Base-by-base conservation (phyloP, 441 rosid species). In the Gossypium aridum region DNA sequence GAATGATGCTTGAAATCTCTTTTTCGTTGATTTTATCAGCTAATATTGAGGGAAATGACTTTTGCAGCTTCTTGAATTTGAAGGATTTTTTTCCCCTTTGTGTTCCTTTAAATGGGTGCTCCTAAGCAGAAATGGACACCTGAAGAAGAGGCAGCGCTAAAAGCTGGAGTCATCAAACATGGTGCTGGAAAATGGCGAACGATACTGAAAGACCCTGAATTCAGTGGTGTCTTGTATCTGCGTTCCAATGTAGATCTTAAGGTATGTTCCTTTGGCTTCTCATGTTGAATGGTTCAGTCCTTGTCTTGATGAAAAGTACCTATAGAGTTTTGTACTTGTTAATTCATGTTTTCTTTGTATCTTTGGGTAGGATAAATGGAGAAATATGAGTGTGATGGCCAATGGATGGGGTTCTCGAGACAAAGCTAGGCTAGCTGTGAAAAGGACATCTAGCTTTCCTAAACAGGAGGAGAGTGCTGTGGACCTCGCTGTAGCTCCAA, bases 151-250 rank as follows among this genome's bases (percentile, higher is more conserved):
- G 90, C 91, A 7, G 98, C 99, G 28, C 65, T 96, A 6, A 96
- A 89, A 86, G 90, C 98, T 72, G 98, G 98, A 69, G 97, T 96
- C 47, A 73, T 85, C 45, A 96, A 96, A 86, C 99, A 96, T 62
- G 98, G 99, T 19, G 90, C 97, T 70, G 98, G 99, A 5, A 96
- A 92, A 83, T 96, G 99, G 99, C 94, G 97, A 43, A 96, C 98
- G 0, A 93, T 93, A 76, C 96, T 93, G 66, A 93, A 89, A 80
- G 99, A 93, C 78, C 98, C 97, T 4, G 96, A 96, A 68, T 93
- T 87, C 71, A 96, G 94, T 19, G 60, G 91, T 45, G 87, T 92
- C 59, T 80, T 93, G 83, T 93, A 84, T 83, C 81, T 90, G 65
- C 98, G 98, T 25, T 95, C 99, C 17, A 93, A 93, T 73, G 97